Evolutionary conservation across 2,329 filamentous ascomycete genomes (phyloP), one percentile per base, ranked within the genome.

Genomic region (Ceratocystis albifundus): DNA sequence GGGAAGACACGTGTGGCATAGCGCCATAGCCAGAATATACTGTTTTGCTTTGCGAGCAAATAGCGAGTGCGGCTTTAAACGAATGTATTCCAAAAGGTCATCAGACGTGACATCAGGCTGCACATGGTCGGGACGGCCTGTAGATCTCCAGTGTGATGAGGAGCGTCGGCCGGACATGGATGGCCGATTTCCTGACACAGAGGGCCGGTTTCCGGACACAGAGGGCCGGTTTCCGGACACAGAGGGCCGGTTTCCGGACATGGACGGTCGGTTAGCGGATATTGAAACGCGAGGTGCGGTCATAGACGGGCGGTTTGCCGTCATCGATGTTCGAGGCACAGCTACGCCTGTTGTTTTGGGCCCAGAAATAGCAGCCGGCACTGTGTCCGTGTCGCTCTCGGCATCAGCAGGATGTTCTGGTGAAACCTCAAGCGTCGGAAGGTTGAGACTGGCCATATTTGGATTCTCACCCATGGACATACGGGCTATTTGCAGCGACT

Each of bases 1-100:
- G 0, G 93, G 92, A 28, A 96, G 78, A 73, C 91, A 96, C 0
- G 91, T 96, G 73, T 97, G 92, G 70, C 93, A 96, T 0, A 97
- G 78, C 0, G 92, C 90, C 71, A 96, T 82, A 0, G 87, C 88
- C 2, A 97, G 79, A 3, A 97, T 82, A 70, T 95, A 94, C 72
- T 95, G 85, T 68, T 87, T 87, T 0, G 87, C 89, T 72, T 89
- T 91, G 68, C 83, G 83, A 0, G 92, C 85, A 72, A 96, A 96
- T 1, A 84, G 73, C 0, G 90, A 89, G 68, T 88, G 81, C 0
- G 92, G 91, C 66, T 88, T 86, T 59, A 83, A 77, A 65, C 86
- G 84, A 55, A 96, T 87, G 70, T 90, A 95, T 36, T 86, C 84
- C 25, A 96, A 75, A 72, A 96, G 81, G 68, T 96, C 88, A 12